Evolutionary conservation across 2,329 filamentous ascomycete genomes (phyloP).

Genomic region (Alternaria sp.): DNA sequence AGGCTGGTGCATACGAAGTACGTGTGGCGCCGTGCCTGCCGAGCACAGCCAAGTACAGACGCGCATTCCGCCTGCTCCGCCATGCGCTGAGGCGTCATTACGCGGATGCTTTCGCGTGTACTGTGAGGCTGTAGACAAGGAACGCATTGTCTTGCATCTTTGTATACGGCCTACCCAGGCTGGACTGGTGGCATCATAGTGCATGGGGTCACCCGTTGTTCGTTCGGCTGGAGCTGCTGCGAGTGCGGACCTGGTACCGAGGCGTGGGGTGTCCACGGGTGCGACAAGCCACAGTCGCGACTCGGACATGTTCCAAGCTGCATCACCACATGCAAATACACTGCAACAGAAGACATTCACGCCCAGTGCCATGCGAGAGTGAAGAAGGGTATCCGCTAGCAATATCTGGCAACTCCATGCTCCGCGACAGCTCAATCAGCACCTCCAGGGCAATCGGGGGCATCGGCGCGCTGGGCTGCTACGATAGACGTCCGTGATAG

Average conservation of each 20-base stretch:
- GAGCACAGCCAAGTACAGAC: constrained; percentile 24
- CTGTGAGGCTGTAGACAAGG: constrained; percentile 5
- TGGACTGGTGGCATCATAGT: constrained; percentile 8
- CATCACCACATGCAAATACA: neutral
- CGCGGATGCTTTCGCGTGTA: constrained; percentile 36
- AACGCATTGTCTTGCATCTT: neutral
- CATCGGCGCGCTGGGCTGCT: constrained; percentile 19
- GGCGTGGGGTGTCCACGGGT: constrained; percentile 24
- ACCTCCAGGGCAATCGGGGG: constrained; percentile 12
- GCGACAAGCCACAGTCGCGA: constrained; percentile 35
- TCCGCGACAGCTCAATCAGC: constrained; percentile 19
- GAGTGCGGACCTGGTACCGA: constrained; percentile 18
- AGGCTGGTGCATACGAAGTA: constrained; percentile 39
- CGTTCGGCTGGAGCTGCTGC: constrained; percentile 19
- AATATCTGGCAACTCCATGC: constrained; percentile 9
- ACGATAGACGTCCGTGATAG: constrained; percentile 15
- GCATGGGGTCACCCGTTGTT: constrained; percentile 24
- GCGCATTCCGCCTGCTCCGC: constrained; percentile 39
- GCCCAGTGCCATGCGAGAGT: neutral
- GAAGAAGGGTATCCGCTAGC: neutral
- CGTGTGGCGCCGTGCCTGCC: constrained; percentile 37
- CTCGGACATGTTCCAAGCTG: neutral
- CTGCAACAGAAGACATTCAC: neutral
- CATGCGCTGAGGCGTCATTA: constrained; percentile 39
- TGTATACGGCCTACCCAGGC: neutral